These are phyloP conservation scores for Rosa persica DNA, from an alignment of 306 rosid genomes.

Conservation along the genomic window DNA sequence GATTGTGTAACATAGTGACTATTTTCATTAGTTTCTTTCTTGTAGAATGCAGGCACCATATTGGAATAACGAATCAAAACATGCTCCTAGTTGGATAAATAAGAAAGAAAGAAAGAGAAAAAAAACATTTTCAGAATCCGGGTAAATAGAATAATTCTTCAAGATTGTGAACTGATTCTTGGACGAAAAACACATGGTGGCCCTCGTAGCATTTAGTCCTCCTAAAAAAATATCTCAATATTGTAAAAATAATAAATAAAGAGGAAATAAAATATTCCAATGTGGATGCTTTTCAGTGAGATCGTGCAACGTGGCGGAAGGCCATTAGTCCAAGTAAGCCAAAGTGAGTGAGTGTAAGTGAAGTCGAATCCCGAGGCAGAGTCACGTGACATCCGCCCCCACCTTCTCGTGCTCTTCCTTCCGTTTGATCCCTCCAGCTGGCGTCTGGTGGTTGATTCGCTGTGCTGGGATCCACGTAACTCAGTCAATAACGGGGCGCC, in stretches of 20 bases:
- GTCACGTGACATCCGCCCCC: conserved; percentile 58
- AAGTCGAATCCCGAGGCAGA: conserved; percentile 23
- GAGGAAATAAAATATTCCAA: not conserved
- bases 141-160: conserved; percentile 14
- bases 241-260: too few relatives aligned
- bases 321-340: conserved; percentile 4
- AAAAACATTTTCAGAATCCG: not conserved
- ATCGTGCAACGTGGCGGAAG: conserved; percentile 25
- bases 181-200: conserved; percentile 26
- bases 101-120: not conserved
- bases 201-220: conserved; percentile 37
- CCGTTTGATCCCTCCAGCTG: conserved; percentile 26
- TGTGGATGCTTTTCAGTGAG: conserved; percentile 16
- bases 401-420: conserved; percentile 33
- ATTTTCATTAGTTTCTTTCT: not conserved
- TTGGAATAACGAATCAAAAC: not conserved
- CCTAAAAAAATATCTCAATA: not conserved
- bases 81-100: not conserved
- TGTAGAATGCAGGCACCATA: not conserved
- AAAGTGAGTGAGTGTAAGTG: conserved; percentile 13
- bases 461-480: conserved; percentile 40
- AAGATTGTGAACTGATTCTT: conserved; percentile 36
- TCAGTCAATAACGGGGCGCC: conserved; percentile 32
- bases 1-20: not conserved
- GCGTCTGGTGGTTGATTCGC: conserved; percentile 25